Evolutionary conservation across 257 asterid species (phyloP).

Genomic region (Solanum lycopersicoides): DNA sequence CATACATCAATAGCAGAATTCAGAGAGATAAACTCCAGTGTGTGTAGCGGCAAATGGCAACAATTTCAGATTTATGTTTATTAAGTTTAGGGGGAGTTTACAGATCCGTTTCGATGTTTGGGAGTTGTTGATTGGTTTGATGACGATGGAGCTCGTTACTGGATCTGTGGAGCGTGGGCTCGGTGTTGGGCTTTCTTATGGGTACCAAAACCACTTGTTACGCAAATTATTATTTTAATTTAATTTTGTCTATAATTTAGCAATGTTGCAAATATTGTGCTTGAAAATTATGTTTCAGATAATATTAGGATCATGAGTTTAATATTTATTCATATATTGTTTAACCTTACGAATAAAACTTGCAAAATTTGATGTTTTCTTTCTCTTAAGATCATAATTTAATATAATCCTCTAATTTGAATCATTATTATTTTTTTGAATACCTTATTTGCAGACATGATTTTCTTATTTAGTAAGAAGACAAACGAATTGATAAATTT

Average conservation of each 20-base stretch:
- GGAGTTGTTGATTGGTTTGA: neutral
- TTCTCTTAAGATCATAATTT: neutral
- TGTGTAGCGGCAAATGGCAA: neutral
- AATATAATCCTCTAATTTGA: neutral
- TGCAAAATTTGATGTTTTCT: no score
- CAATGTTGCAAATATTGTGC: accelerated
- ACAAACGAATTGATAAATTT: no score
- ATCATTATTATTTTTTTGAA: neutral
- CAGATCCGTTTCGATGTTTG: slow-evolving; percentile 1
- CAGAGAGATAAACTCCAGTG: neutral
- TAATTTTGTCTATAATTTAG: no score
- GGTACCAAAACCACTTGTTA: neutral
- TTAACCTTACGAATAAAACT: neutral
- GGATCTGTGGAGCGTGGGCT: neutral
- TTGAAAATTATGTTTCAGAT: neutral
- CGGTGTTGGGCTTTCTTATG: neutral
- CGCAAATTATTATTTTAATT: neutral
- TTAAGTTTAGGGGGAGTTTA: neutral
- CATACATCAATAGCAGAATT: neutral
- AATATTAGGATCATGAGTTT: neutral
- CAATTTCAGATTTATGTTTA: neutral
- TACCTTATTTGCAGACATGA: neutral
- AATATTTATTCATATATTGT: no score
- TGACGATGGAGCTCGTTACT: neutral
- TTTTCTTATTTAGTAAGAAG: no score